Evolutionary conservation across 108 stramenopile genomes (phyloP), one percentile per base, ranked within the genome.

Genomic region (Cyclotella atomus): DNA sequence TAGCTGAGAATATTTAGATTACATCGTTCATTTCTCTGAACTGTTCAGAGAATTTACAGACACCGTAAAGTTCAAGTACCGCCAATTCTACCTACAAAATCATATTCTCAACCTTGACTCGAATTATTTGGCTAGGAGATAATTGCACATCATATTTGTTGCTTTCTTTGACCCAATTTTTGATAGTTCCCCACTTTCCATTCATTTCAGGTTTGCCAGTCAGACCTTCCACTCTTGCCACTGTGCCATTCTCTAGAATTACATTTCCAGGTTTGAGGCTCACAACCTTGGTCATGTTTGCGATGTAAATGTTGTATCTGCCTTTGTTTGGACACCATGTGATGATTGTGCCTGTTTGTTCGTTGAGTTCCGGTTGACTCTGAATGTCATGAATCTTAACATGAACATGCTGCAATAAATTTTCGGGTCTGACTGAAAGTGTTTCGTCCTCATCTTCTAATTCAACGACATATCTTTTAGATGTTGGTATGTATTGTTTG

Each of bases 111-210:
- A 88, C 74, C 80, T 94, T 94, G 34, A 94, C 72, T 27, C 91
- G 82, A 50, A 94, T 75, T 57, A 94, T 83, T 61, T 91, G 84
- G 67, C 84, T 83, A 0, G 77, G 52, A 34, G 93, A 94, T 34
- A 94, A 46, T 75, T 94, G 93, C 14, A 94, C 85, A 71, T 94
- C 91, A 71, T 94, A 94, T 54, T 90, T 87, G 30, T 89, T 87
- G 23, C 87, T 72, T 3, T 89, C 85, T 29, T 64, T 75, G 21
- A 87, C 78, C 85, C 91, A 94, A 14, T 65, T 57, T 65, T 88
- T 95, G 71, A 95, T 90, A 30, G 94, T 95, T 28, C 94, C 94
- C 85, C 87, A 91, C 70, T 85, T 84, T 45, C 88, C 94, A 75
- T 95, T 95, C 77, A 95, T 68, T 79, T 95, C 89, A 36, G 91